phyloP scores from a whole-genome alignment of 164 flowering plant species.

The Nelumbo lutea region DNA sequence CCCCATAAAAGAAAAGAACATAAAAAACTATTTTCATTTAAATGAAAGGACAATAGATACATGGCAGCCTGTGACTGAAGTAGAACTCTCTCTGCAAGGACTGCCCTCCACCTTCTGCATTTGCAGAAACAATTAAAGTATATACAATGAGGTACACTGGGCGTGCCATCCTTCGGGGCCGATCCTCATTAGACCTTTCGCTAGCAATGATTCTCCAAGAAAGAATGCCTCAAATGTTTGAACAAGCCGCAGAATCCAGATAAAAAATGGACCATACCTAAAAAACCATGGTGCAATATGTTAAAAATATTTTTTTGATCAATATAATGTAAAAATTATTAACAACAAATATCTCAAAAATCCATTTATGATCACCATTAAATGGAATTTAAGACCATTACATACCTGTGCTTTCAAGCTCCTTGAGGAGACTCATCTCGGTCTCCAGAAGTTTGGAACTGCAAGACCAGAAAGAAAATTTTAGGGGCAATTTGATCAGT shows the following conservation, averaged over 20 bases:
- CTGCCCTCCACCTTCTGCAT: conserved; percentile 29
- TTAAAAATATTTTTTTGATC: background rate
- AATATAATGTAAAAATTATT: background rate
- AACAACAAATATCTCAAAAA: background rate
- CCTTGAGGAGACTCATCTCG: conserved; percentile 37
- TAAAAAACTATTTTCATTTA: conserved; percentile 19
- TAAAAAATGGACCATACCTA: conserved; percentile 24
- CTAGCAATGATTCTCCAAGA: conserved; percentile 2
- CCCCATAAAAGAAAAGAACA: background rate
- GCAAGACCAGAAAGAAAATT: conserved; percentile 25
- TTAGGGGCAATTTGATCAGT: no score
- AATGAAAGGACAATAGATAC: conserved; percentile 14
- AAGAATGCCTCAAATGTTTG: conserved; percentile 14
- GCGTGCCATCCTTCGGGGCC: conserved; percentile 3
- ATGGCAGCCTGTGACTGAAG: conserved; percentile 25
- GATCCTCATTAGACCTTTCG: conserved; percentile 4
- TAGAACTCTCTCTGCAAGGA: conserved; percentile 23
- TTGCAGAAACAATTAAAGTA: conserved; percentile 32
- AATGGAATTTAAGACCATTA: background rate
- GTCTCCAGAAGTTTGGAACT: conserved; percentile 65
- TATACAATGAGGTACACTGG: conserved; percentile 26
- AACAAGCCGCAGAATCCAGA: conserved; percentile 25
- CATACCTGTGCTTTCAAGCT: conserved; percentile 15
- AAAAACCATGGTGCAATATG: background rate
- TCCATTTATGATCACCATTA: background rate